These are phyloP conservation scores for Vitis labrusca DNA, from an alignment of 164 flowering plant genomes.

Conservation along the genomic window DNA sequence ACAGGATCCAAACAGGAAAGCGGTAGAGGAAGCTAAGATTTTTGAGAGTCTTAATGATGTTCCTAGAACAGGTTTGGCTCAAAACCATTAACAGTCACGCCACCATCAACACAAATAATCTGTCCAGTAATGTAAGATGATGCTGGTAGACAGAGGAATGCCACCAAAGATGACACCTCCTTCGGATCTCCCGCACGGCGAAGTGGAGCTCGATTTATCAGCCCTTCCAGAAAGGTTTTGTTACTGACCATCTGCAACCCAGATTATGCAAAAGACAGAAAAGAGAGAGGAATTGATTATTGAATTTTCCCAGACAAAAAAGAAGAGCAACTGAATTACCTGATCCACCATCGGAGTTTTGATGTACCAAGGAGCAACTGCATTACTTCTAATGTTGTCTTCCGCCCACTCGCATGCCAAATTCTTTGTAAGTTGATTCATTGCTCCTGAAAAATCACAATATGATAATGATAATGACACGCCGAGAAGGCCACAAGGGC, in stretches of 20 bases:
- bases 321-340: slow-evolving; percentile 11
- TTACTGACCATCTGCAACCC: no score
- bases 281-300: no score
- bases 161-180: slow-evolving; percentile 22
- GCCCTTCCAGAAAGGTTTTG: no score
- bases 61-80: no score
- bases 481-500: no score
- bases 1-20: no score
- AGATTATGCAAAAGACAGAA: no score
- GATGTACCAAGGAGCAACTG: slow-evolving; percentile 33
- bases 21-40: no score
- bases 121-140: slow-evolving; percentile 23
- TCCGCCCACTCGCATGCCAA: slow-evolving; percentile 47
- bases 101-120: slow-evolving; percentile 20
- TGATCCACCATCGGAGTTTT: slow-evolving; percentile 20
- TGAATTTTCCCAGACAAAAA: no score
- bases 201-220: slow-evolving; percentile 5
- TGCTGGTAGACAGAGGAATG: slow-evolving; percentile 21
- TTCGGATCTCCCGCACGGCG: slow-evolving; percentile 13
- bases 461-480: no score
- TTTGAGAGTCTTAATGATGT: no score
- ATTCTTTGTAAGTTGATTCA: slow-evolving; percentile 26
- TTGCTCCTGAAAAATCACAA: no score
- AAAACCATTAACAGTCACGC: not conserved
- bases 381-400: slow-evolving; percentile 31